Percentiles rank a stretch among this genome's conserved stretches.
Evolutionary conservation across 805 yeast genomes (phyloP).

Genomic region (Lachancea lanzarotensis): DNA sequence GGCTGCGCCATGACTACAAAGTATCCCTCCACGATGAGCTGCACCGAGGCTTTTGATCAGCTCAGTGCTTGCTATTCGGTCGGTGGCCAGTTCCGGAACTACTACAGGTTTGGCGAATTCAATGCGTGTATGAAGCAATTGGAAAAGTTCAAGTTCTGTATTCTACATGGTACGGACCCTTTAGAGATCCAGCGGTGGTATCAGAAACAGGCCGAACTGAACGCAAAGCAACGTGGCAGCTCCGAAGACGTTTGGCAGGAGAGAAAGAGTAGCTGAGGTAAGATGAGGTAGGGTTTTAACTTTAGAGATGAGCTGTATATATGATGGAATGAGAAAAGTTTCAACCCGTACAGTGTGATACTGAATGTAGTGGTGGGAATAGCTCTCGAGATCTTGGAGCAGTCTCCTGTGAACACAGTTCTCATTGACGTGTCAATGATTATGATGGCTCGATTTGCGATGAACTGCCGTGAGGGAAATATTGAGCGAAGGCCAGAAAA

Average conservation of each 20-base stretch:
- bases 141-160: constrained; percentile 74
- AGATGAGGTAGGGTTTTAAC: neutral
- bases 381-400: too few species aligned
- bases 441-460: too few species aligned
- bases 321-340: too few species aligned
- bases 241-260: constrained; percentile 82
- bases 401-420: too few species aligned
- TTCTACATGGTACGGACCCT: constrained; percentile 48
- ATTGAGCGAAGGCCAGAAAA: too few species aligned
- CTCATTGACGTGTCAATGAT: too few species aligned
- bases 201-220: constrained; percentile 48
- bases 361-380: too few species aligned
- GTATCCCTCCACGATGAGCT: constrained; percentile 49
- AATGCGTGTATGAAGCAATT: constrained; percentile 64
- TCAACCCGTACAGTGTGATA: too few species aligned
- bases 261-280: neutral
- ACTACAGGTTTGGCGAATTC: constrained; percentile 77
- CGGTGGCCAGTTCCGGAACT: constrained; percentile 83
- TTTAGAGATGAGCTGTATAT: neutral
- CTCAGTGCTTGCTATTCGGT: constrained; percentile 78
- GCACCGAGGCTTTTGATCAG: constrained; percentile 82
- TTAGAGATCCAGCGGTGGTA: constrained; percentile 67
- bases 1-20: constrained; percentile 15
- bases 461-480: too few species aligned
- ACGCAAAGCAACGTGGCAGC: constrained; percentile 59